Conservation (phyloP, 2,329 filamentous ascomycete genomes). For the Aureobasidium namibiae region DNA sequence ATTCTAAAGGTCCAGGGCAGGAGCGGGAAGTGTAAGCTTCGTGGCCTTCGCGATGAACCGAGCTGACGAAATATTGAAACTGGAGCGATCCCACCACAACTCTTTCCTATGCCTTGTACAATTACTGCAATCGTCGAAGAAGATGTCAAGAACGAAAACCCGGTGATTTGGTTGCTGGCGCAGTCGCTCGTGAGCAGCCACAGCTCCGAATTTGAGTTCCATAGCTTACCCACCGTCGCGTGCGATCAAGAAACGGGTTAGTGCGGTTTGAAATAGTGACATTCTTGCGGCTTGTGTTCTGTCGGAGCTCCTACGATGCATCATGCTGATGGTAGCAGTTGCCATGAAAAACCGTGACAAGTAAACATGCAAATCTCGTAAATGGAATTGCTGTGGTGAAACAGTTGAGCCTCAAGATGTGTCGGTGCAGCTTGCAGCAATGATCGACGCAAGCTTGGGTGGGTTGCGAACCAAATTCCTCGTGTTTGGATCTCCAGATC, state of each 20-base stretch:
- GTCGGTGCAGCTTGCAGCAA: neutral
- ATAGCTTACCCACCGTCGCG: conserved; percentile 8
- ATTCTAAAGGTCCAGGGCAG: neutral
- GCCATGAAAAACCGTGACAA: neutral
- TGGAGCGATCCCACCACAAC: neutral
- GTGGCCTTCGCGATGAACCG: neutral
- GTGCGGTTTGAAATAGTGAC: neutral
- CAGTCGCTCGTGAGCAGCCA: neutral
- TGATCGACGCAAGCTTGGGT: conserved; percentile 4
- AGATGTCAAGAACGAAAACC: neutral
- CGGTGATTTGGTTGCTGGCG: neutral
- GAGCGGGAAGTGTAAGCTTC: neutral
- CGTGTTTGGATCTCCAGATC: neutral
- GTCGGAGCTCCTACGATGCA: neutral
- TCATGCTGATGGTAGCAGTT: neutral
- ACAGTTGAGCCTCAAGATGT: conserved; percentile 1
- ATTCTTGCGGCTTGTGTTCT: neutral
- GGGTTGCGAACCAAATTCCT: neutral
- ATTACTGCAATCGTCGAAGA: neutral
- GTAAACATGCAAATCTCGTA: neutral
- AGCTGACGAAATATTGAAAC: neutral
- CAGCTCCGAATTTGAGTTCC: neutral
- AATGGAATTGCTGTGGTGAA: neutral
- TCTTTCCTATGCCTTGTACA: neutral
- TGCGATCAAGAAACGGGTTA: neutral